Conservation (phyloP, 2,329 filamentous ascomycete species). For the Alternaria incomplexa region DNA sequence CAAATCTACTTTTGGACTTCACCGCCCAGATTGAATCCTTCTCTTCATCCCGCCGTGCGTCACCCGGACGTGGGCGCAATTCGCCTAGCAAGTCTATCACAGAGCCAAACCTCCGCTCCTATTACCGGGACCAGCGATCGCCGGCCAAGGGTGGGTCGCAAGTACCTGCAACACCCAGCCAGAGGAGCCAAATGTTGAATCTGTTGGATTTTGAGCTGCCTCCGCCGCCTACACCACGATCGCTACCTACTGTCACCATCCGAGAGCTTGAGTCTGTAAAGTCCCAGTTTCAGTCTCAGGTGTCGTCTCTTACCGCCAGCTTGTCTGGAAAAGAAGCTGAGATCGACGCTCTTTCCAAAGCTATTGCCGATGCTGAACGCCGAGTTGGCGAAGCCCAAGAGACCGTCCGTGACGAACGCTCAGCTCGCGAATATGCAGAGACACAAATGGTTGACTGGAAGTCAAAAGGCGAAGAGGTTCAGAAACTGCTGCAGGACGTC, state of each 20-base stretch:
- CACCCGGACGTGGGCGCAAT: conserved; percentile 43
- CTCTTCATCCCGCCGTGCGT: conserved; percentile 49
- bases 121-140: conserved; percentile 42
- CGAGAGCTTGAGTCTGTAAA: conserved; percentile 93
- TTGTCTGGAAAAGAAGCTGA: conserved; percentile 93
- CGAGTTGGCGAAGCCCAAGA: conserved; percentile 87
- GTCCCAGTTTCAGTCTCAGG: conserved; percentile 87
- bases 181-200: conserved; percentile 42
- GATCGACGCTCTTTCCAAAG: conserved; percentile 82
- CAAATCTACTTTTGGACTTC: conserved; percentile 85
- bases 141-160: conserved; percentile 37
- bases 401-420: conserved; percentile 77
- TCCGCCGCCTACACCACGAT: conserved; percentile 90
- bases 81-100: conserved; percentile 60
- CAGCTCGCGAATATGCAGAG: conserved; percentile 71
- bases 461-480: conserved; percentile 83
- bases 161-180: conserved; percentile 39
- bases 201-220: conserved; percentile 87
- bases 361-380: conserved; percentile 88
- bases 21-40: conserved; percentile 75
- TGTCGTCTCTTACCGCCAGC: conserved; percentile 90
- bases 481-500: conserved; percentile 77
- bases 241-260: conserved; percentile 87
- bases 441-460: conserved; percentile 85
- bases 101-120: conserved; percentile 58